Base-by-base conservation (phyloP, 176 grass and related monocot species). In the Avena insularis region DNA sequence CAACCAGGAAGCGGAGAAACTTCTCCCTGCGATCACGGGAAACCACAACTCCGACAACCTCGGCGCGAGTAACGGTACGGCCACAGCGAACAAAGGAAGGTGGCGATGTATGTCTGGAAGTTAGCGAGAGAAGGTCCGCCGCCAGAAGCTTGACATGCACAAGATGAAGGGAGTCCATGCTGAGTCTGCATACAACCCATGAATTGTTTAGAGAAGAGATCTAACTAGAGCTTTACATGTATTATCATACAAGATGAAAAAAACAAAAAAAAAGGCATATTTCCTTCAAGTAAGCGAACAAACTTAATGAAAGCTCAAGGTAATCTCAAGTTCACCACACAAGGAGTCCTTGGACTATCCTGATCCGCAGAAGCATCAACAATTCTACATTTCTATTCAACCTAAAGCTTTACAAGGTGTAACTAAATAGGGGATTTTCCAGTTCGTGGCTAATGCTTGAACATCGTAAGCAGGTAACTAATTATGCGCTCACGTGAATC, bases 121-220 rank as follows among this genome's bases (percentile, higher is more conserved):
- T 78, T 6, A 96, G 81, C 20, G 94, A 90, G 53, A 94, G 89
- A 11, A 96, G 67, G 48, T 99, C 90, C 2, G 84, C 71, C 1
- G 90, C 92, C n/a, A 99, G 71, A 79, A 96, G 88, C 85, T 96
- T 96, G 54, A 88, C 48, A 50, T 96, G 92, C 9, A 83, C 76
- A 6, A 65, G 55, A 69, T 87, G 83, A 21, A 87, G 27, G 20
- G 78, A 74, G 53, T 77, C 78, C 93, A 93, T 95, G 29, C 43
- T 58, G 66, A 50, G 14, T 50, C 59, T 50, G 71, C 21, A 59
- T 66, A 38, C 9, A 43, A 86, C 36, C 35, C 20, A 13, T 33
- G 6, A 54, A 85, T 77, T 77, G 61, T 62, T 77, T 21, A 77
- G 16, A 43, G 3, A 47, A 70, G 16, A 54, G 3, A 54, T 71